phyloP scores from a whole-genome alignment of 2,329 filamentous ascomycete species.

The Fusarium sp. region DNA sequence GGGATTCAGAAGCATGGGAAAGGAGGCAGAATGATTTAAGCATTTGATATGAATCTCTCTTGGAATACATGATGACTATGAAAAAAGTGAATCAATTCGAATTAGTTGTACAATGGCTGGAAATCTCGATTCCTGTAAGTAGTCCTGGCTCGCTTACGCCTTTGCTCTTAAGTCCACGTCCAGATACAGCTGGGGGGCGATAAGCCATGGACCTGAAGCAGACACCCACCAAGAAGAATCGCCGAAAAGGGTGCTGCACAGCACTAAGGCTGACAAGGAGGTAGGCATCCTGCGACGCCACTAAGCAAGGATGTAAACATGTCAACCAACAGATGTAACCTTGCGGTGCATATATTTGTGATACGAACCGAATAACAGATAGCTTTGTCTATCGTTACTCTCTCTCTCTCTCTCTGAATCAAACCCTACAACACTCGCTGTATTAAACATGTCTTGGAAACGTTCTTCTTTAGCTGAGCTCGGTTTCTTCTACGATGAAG shows the following conservation, averaged over 20 bases:
- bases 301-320: background rate
- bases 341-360: background rate
- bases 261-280: background rate
- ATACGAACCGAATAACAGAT: accelerated
- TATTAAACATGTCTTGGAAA: background rate
- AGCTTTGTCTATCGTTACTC: accelerated
- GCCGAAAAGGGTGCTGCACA: accelerated
- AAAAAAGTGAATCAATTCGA: accelerated
- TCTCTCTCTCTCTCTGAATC: background rate
- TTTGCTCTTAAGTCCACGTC: accelerated
- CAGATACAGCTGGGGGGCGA: background rate
- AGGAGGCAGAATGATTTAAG: background rate
- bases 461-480: background rate
- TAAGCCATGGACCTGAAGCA: accelerated
- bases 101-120: background rate
- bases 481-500: background rate
- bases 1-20: background rate
- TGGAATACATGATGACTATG: accelerated
- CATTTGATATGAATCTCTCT: accelerated
- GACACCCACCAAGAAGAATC: too few relatives aligned
- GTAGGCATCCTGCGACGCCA: background rate
- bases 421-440: accelerated
- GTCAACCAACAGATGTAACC: slow-evolving; percentile 1
- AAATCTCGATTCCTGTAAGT: background rate
- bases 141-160: accelerated